phyloP scores from a whole-genome alignment of 2,329 filamentous ascomycete genomes.

The Thelonectria rubi region DNA sequence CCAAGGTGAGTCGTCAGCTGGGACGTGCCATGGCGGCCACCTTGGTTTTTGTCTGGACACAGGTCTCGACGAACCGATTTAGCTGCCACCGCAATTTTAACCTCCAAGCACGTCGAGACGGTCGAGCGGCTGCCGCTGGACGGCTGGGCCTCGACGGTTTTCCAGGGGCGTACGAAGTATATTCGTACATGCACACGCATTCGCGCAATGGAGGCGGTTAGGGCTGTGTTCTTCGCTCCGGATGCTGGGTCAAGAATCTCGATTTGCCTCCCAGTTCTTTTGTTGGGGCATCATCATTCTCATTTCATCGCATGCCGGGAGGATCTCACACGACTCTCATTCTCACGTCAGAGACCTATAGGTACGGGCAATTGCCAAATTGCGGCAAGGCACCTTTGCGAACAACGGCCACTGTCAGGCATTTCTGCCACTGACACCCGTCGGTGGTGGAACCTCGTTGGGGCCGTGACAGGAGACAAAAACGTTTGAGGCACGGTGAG shows the following conservation, averaged over 20 bases:
- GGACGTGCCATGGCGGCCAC: slow-evolving; percentile 32
- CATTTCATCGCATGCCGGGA: no score
- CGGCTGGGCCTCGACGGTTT: slow-evolving; percentile 15
- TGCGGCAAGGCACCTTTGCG: slow-evolving; percentile 7
- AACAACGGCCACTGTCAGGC: not conserved
- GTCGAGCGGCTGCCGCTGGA: not conserved
- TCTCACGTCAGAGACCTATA: slow-evolving; percentile 36
- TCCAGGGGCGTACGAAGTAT: slow-evolving; percentile 11
- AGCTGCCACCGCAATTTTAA: slow-evolving; percentile 42
- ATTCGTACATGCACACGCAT: no score
- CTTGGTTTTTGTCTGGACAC: slow-evolving; percentile 17
- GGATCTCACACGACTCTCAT: not conserved
- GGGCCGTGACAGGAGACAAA: not conserved
- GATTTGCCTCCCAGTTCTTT: not conserved
- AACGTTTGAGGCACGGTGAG: slow-evolving; percentile 4
- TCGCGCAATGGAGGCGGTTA: no score
- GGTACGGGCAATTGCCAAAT: slow-evolving; percentile 5
- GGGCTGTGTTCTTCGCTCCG: slow-evolving; percentile 5
- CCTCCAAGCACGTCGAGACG: slow-evolving; percentile 30
- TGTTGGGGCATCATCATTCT: slow-evolving; percentile 2
- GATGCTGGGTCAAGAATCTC: not conserved
- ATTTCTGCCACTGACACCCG: not conserved
- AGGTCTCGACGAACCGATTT: slow-evolving; percentile 31
- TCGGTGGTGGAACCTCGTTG: not conserved
- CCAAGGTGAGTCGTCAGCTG: slow-evolving; percentile 32